Conservation (phyloP, 106 monocot species). For the Apostasia ramifera region DNA sequence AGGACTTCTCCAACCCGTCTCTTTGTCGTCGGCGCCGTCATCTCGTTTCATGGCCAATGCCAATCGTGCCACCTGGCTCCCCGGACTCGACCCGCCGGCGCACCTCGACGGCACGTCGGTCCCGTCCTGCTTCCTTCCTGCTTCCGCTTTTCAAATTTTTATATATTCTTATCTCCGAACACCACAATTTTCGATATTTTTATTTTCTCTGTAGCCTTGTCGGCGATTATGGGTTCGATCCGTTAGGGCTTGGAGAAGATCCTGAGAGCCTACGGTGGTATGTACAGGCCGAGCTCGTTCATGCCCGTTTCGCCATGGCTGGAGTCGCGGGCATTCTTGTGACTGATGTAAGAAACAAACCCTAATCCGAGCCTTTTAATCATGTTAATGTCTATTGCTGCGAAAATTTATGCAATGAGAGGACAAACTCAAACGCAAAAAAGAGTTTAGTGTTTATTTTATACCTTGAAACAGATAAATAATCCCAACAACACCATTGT, state of each 20-base stretch:
- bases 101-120: conserved; percentile 75
- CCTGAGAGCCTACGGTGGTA: conserved; percentile 64
- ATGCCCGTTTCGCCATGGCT: conserved; percentile 81
- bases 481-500: no score
- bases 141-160: neutral
- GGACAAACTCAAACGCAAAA: neutral
- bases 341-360: conserved; percentile 51
- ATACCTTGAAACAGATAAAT: no score
- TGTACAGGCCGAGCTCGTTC: conserved; percentile 87
- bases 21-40: neutral
- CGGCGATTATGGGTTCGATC: conserved; percentile 72
- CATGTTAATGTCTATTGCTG: neutral
- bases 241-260: conserved; percentile 72
- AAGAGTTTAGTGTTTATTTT: no score
- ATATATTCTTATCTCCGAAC: no score
- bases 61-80: conserved; percentile 63
- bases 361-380: neutral
- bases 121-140: neutral
- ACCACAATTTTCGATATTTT: neutral
- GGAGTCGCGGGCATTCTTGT: conserved; percentile 72
- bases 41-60: conserved; percentile 15
- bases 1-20: neutral
- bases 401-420: neutral
- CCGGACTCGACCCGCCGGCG: conserved; percentile 77
- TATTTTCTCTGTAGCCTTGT: conserved; percentile 21